Percentiles rank a stretch among this genome's conserved stretches.
These are phyloP conservation scores for Gracilaria gracilis DNA, from an alignment of 23 red algal species.

Conservation along the genomic window DNA sequence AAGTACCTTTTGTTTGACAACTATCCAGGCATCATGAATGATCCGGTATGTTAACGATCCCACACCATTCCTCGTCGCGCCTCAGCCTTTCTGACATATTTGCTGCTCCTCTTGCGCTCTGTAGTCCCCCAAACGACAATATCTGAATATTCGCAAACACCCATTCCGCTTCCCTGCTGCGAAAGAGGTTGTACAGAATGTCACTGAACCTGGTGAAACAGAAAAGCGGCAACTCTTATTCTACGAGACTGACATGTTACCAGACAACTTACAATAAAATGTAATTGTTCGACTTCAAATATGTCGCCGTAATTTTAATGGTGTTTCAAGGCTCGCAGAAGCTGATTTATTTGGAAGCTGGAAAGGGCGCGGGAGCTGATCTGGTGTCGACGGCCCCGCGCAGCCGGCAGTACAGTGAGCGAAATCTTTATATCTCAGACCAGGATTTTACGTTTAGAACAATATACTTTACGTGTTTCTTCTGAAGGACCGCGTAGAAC, in stretches of 20 bases:
- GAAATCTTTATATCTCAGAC: too few species aligned
- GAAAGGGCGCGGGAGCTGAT: too few species aligned
- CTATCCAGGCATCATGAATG: conserved; percentile 77
- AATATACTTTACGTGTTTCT: too few species aligned
- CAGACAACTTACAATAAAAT: conserved; percentile 67
- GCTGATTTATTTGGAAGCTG: too few species aligned
- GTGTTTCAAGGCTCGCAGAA: too few species aligned
- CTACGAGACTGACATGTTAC: conserved; percentile 66
- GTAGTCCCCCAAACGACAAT: conserved; percentile 79
- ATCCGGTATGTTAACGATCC: conserved; percentile 63
- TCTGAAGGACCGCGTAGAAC: too few species aligned
- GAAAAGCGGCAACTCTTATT: conserved; percentile 77
- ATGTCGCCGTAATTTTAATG: too few species aligned
- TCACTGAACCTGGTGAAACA: conserved; percentile 80
- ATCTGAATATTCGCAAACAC: conserved; percentile 78
- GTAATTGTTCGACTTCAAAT: neutral
- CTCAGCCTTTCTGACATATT: neutral
- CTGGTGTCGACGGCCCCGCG: too few species aligned
- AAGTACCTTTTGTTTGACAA: conserved; percentile 84
- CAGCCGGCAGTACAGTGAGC: too few species aligned
- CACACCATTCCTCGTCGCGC: neutral
- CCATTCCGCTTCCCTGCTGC: conserved; percentile 86
- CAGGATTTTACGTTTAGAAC: too few species aligned
- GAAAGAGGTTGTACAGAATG: conserved; percentile 79
- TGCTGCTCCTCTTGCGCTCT: neutral